Base-by-base conservation (phyloP, 1,284 basidiomycete genomes). In the Cryptococcus maquisensis region DNA sequence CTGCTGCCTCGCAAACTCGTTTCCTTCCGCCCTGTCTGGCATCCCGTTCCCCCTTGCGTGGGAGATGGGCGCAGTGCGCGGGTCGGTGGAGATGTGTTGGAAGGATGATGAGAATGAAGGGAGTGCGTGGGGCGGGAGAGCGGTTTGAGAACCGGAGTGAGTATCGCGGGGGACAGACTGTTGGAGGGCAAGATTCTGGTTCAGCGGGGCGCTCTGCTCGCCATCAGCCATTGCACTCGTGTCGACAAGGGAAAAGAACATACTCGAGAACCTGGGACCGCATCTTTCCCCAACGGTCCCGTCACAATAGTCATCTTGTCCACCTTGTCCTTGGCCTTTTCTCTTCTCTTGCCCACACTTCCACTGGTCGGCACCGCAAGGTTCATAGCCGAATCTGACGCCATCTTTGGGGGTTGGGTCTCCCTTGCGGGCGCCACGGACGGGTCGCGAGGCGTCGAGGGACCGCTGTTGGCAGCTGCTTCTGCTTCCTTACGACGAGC, bases 301-400 rank as follows among this genome's bases (percentile, higher is more conserved):
- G 71, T 71, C 26, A 68, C 61, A 43, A 74, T 73, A 49, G 65
- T 71, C 68, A 73, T 64, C 44, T 66, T 60, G 57, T 72, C 71
- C 3, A 73, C 71, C 59, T 69, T 72, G 51, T 72, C 71, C 40
- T 67, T 66, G 1, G 65, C 72, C 66, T 72, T 72, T 42, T 73
- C 71, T n/a, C 71, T 61, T 47, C 71, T 59, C 20, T 62, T 61
- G 3, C 71, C 71, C 1, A 73, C 72, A 42, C 69, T 61, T n/a
- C 57, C 60, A 16, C 58, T 56, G 18, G 37, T 43, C 13, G 43
- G 36, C 5, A 36, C 35, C 39, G 28, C 57, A 23, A 32, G 42
- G 37, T 9, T 36, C 32, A 45, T 26, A 18, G 26, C 24, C 26
- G 39, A 40, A 35, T 28, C 35, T 23, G 23, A 21, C 38, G 26